Conservation (phyloP, 768 basidiomycete genomes). For the Lactarius hatsudake region DNA sequence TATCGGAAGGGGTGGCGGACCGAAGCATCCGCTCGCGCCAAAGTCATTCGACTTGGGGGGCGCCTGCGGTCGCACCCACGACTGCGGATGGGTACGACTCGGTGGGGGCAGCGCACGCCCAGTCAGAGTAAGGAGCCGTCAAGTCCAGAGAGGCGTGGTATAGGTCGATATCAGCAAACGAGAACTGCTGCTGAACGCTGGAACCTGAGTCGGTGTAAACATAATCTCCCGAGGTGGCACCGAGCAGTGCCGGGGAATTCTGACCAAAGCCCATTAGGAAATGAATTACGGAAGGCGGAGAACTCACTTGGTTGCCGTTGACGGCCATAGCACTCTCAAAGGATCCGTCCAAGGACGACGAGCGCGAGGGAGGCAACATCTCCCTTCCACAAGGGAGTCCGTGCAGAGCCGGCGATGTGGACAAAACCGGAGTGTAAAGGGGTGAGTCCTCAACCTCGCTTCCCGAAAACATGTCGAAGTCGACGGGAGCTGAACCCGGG, state of each 20-base stretch:
- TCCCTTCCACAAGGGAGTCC: not conserved
- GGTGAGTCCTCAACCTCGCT: constrained; percentile 21
- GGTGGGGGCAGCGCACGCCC: constrained; percentile 11
- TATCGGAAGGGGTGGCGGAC: constrained; percentile 18
- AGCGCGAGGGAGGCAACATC: constrained; percentile 14
- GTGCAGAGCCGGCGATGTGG: constrained; percentile 11
- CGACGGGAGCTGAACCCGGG: constrained; percentile 13
- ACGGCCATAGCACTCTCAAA: not conserved
- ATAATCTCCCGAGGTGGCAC: constrained; percentile 15
- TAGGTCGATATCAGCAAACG: constrained; percentile 18
- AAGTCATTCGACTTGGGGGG: constrained; percentile 12
- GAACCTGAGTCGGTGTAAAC: constrained; percentile 7
- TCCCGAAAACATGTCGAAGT: constrained; percentile 20
- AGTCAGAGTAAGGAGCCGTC: constrained; percentile 14
- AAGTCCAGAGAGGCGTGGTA: constrained; percentile 21
- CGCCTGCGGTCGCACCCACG: not conserved
- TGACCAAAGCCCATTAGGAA: not conserved
- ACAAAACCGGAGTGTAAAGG: constrained; percentile 17
- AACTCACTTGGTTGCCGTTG: constrained; percentile 16
- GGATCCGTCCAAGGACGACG: not conserved
- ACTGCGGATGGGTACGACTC: not conserved
- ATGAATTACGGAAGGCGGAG: not conserved
- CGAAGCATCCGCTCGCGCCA: constrained; percentile 11
- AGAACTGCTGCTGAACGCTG: constrained; percentile 12
- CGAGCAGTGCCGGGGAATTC: constrained; percentile 7